These are phyloP conservation scores for Paecilomyces sp. DNA, from an alignment of 2,329 filamentous ascomycete genomes.

Conservation along the genomic window DNA sequence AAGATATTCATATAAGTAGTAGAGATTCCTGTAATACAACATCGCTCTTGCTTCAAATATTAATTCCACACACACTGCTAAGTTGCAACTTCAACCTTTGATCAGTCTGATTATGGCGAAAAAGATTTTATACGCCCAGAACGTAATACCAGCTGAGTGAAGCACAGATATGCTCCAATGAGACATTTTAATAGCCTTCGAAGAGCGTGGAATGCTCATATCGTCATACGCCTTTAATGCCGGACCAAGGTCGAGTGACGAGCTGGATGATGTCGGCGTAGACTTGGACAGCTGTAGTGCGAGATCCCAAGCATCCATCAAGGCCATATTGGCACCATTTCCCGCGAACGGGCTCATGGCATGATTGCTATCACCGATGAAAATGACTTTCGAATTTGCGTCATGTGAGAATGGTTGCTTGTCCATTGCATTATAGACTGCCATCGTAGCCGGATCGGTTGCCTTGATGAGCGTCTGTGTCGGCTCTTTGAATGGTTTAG, in stretches of 20 bases:
- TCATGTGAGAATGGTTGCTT: conserved; percentile 39
- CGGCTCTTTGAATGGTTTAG: conserved; percentile 29
- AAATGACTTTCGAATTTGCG: conserved; percentile 27
- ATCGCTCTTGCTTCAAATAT: too few species aligned
- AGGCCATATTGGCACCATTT: conserved; percentile 42
- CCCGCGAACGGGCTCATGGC: conserved; percentile 45
- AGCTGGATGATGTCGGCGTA: conserved; percentile 8
- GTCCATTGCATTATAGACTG: conserved; percentile 37
- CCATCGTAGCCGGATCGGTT: conserved; percentile 32
- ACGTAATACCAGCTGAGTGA: conserved; percentile 4
- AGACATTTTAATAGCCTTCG: conserved; percentile 3
- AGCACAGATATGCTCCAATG: conserved; percentile 7
- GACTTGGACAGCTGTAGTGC: conserved; percentile 31
- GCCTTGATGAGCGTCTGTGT: conserved; percentile 34
- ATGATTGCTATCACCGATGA: conserved; percentile 47
- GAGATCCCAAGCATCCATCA: conserved; percentile 43
- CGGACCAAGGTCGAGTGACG: not conserved
- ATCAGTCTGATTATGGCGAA: not conserved
- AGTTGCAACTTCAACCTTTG: too few species aligned
- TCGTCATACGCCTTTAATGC: conserved; percentile 30
- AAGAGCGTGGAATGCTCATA: conserved; percentile 25
- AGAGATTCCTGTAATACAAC: too few species aligned
- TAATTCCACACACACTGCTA: too few species aligned
- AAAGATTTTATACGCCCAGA: conserved; percentile 1
- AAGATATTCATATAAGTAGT: too few species aligned